phyloP scores from a whole-genome alignment of 345 rosid species.

The Boechera retrofracta region DNA sequence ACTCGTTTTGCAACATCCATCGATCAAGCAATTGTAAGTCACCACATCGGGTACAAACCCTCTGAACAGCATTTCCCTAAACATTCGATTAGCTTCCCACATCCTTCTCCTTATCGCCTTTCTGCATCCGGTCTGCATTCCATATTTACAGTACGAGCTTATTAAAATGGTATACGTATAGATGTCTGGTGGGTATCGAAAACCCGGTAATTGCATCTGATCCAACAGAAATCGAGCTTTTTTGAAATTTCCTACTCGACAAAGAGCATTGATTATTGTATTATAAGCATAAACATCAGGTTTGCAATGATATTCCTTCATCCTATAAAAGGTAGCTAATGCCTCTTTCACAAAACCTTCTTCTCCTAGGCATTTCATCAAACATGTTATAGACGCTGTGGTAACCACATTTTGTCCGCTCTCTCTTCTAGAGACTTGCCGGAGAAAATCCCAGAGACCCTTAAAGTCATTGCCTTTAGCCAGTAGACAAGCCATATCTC shows the following conservation, averaged over 20 bases:
- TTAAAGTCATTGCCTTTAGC: slow-evolving; percentile 63
- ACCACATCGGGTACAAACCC: slow-evolving; percentile 86
- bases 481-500: slow-evolving; percentile 74
- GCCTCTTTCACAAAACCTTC: slow-evolving; percentile 85
- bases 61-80: slow-evolving; percentile 78
- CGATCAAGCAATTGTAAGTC: slow-evolving; percentile 84
- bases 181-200: slow-evolving; percentile 68
- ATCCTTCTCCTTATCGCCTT: slow-evolving; percentile 81
- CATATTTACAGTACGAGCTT: slow-evolving; percentile 71
- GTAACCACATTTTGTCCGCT: slow-evolving; percentile 49
- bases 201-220: slow-evolving; percentile 89
- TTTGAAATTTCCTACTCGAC: slow-evolving; percentile 77
- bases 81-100: slow-evolving; percentile 89
- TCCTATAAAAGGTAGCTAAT: slow-evolving; percentile 64
- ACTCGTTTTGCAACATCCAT: slow-evolving; percentile 80
- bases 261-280: slow-evolving; percentile 70
- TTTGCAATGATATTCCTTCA: slow-evolving; percentile 75
- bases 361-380: slow-evolving; percentile 92
- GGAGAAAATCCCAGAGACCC: slow-evolving; percentile 76
- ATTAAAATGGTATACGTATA: slow-evolving; percentile 79
- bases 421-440: slow-evolving; percentile 54
- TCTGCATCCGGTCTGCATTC: slow-evolving; percentile 82
- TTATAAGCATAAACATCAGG: slow-evolving; percentile 85
- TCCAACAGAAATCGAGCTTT: slow-evolving; percentile 76
- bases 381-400: slow-evolving; percentile 66